Base-by-base conservation (phyloP, 2,329 filamentous ascomycete genomes). In the Sarocladiaceae sp. region DNA sequence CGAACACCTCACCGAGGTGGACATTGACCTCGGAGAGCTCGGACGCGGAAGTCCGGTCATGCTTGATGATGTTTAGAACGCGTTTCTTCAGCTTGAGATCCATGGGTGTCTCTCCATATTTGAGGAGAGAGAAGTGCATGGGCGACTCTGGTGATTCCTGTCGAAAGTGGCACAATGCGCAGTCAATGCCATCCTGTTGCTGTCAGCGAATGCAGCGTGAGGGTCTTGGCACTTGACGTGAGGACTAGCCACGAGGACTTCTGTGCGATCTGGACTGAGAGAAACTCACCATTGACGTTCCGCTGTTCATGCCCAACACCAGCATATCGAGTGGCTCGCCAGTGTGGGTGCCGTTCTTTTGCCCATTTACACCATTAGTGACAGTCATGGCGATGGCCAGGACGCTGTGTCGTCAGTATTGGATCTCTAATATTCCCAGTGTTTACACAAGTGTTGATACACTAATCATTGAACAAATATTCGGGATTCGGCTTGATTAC, bases 181-280 rank as follows among this genome's bases (percentile, higher is more conserved):
- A 82, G 61, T 83, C 78, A 40, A 84, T 80, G 23, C 76, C 74
- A 59, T 80, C n/a, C n/a, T n/a, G n/a, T n/a, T n/a, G n/a, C n/a
- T n/a, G n/a, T n/a, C n/a, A n/a, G n/a, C n/a, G n/a, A n/a, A n/a
- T n/a, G n/a, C n/a, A n/a, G n/a, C n/a, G n/a, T n/a, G n/a, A n/a
- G n/a, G n/a, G n/a, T n/a, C n/a, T n/a, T n/a, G n/a, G n/a, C n/a
- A n/a, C n/a, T n/a, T n/a, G n/a, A n/a, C n/a, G n/a, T n/a, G n/a
- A n/a, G n/a, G n/a, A n/a, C n/a, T n/a, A n/a, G n/a, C n/a, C n/a
- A n/a, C n/a, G n/a, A n/a, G n/a, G n/a, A n/a, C n/a, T n/a, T n/a
- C n/a, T n/a, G n/a, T n/a, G n/a, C n/a, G n/a, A n/a, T n/a, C n/a
- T n/a, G n/a, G n/a, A n/a, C n/a, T n/a, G n/a, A n/a, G n/a, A n/a